Conservation (phyloP, 192 early-diverging fungal species). For the Jimgerdemannia lactiflua region DNA sequence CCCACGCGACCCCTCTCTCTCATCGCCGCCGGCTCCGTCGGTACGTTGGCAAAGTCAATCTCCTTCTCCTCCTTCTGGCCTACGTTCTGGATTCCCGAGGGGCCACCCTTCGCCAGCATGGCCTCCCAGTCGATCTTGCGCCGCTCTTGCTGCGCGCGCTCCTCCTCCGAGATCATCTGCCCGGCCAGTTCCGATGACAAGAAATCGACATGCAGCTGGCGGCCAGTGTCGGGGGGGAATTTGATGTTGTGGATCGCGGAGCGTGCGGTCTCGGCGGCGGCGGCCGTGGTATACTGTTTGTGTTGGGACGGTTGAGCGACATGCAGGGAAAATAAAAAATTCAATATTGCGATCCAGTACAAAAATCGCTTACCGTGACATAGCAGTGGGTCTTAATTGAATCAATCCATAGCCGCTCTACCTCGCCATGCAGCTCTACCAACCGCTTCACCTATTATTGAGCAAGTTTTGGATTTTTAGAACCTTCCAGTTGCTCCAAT, state of each 20-base stretch:
- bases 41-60: neutral
- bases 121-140: slow-evolving; percentile 28
- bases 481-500: too few species aligned
- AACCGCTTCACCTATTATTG: slow-evolving; percentile 41
- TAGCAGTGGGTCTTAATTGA: slow-evolving; percentile 61
- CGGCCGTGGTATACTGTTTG: slow-evolving; percentile 59
- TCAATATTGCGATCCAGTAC: neutral
- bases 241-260: slow-evolving; percentile 17
- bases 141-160: slow-evolving; percentile 22
- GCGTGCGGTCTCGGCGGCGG: slow-evolving; percentile 19
- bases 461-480: too few species aligned
- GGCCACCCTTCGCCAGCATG: slow-evolving; percentile 8
- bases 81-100: neutral
- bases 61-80: slow-evolving; percentile 1
- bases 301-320: slow-evolving; percentile 23
- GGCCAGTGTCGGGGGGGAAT: slow-evolving; percentile 25
- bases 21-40: slow-evolving; percentile 1
- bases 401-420: slow-evolving; percentile 61
- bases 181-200: slow-evolving; percentile 19
- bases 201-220: slow-evolving; percentile 12
- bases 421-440: slow-evolving; percentile 43
- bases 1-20: slow-evolving; percentile 6
- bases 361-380: slow-evolving; percentile 45
- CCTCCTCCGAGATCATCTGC: slow-evolving; percentile 24
- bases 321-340: neutral